phyloP scores from a whole-genome alignment of 495 filamentous ascomycete species.

The Collariella sp. region DNA sequence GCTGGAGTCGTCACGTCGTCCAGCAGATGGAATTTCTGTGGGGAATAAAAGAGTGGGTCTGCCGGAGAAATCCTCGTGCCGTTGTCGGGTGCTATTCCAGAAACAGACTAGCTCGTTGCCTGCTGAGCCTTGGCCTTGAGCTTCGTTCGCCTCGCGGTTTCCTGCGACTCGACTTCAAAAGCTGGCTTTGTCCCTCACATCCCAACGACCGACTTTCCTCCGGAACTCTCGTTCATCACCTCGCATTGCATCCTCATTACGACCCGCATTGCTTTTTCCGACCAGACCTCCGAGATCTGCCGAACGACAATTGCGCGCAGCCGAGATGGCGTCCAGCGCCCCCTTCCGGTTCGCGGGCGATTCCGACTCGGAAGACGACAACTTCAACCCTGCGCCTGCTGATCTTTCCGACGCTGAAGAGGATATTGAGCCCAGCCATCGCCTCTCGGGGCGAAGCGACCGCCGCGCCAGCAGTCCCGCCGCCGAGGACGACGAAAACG shows the following conservation, averaged over 20 bases:
- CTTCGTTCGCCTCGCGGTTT: constrained; percentile 2
- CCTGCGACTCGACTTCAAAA: constrained; percentile 6
- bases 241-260: not conserved
- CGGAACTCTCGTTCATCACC: not conserved
- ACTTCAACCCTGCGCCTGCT: constrained; percentile 66
- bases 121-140: not conserved
- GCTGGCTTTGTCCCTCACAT: constrained; percentile 3
- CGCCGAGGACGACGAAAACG: constrained; percentile 28
- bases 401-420: constrained; percentile 61
- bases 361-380: constrained; percentile 65
- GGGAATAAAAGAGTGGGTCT: not conserved
- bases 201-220: not conserved
- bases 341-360: constrained; percentile 33
- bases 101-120: not conserved
- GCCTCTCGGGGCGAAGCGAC: not conserved
- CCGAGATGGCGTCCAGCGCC: constrained; percentile 24
- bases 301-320: not conserved
- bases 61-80: constrained; percentile 7
- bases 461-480: constrained; percentile 20
- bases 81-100: not conserved
- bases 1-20: too few relatives aligned
- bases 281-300: not conserved
- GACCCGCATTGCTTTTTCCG: not conserved
- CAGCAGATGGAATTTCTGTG: too few relatives aligned
- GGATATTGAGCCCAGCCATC: not conserved